Evolutionary conservation across 2,329 filamentous ascomycete genomes (phyloP).

Genomic region (Clonostachys solani): DNA sequence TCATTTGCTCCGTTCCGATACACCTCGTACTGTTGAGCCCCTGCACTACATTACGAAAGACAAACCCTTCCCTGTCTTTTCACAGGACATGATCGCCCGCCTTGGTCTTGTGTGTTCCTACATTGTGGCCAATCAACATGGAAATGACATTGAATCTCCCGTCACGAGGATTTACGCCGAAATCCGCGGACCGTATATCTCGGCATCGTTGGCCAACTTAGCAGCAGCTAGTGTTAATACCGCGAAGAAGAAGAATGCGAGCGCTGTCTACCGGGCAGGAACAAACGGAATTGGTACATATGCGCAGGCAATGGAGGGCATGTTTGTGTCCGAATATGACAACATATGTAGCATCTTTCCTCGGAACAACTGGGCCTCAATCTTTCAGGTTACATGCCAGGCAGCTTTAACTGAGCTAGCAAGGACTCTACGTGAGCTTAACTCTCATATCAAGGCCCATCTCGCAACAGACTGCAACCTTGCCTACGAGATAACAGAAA

Average conservation of each 20-base stretch:
- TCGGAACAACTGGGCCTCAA: slow-evolving; percentile 76
- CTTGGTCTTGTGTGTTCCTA: slow-evolving; percentile 77
- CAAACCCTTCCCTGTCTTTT: slow-evolving; percentile 75
- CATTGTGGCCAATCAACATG: slow-evolving; percentile 55
- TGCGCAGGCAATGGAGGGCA: slow-evolving; percentile 78
- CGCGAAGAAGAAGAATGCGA: slow-evolving; percentile 73
- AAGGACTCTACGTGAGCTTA: slow-evolving; percentile 82
- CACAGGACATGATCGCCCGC: slow-evolving; percentile 70
- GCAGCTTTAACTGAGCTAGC: slow-evolving; percentile 75
- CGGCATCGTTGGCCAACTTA: slow-evolving; percentile 76
- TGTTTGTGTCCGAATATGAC: slow-evolving; percentile 85
- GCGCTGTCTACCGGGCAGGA: slow-evolving; percentile 81
- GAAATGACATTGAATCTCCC: slow-evolving; percentile 57
- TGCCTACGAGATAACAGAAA: slow-evolving; percentile 91
- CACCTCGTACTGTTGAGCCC: slow-evolving; percentile 78
- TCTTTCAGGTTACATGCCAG: slow-evolving; percentile 77
- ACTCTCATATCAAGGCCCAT: slow-evolving; percentile 82
- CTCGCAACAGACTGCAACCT: slow-evolving; percentile 89
- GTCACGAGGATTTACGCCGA: slow-evolving; percentile 83
- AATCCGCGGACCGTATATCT: slow-evolving; percentile 84
- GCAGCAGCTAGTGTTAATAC: slow-evolving; percentile 83
- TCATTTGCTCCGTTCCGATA: slow-evolving; percentile 69
- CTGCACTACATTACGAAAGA: slow-evolving; percentile 91
- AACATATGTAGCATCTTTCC: slow-evolving; percentile 86
- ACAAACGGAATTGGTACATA: slow-evolving; percentile 92